phyloP scores from a whole-genome alignment of 805 yeast genomes.

The Clavispora fructus region DNA sequence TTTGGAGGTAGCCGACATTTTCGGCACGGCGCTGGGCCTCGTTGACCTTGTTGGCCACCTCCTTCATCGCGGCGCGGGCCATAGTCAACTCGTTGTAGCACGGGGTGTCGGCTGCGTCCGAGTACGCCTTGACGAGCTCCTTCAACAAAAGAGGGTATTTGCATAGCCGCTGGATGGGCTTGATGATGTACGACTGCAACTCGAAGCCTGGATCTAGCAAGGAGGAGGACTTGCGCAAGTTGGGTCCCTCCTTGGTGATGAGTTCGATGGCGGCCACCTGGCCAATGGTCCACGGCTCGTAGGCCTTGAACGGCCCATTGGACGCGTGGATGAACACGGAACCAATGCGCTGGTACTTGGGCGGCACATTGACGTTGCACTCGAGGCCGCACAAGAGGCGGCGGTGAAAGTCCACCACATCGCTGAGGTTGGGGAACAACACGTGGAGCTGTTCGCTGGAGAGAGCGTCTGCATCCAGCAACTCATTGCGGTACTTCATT shows the following conservation, averaged over 20 bases:
- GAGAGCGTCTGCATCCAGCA: conserved; percentile 59
- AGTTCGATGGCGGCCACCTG: conserved; percentile 84
- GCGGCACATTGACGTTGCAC: conserved; percentile 73
- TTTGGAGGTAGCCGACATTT: conserved; percentile 65
- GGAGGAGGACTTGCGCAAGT: conserved; percentile 48
- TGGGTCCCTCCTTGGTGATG: conserved; percentile 57
- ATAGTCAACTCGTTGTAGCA: conserved; percentile 58
- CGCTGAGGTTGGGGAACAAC: conserved; percentile 79
- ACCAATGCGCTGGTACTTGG: conserved; percentile 78
- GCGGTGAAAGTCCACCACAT: conserved; percentile 87
- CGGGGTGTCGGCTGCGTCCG: conserved; percentile 18
- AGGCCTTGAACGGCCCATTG: conserved; percentile 70
- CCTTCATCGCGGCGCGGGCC: conserved; percentile 72
- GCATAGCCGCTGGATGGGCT: conserved; percentile 95
- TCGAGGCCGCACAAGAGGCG: conserved; percentile 84
- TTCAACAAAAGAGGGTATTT: conserved; percentile 82
- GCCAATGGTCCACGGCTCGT: conserved; percentile 92
- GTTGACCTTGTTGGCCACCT: conserved; percentile 81
- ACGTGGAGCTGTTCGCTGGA: conserved; percentile 75
- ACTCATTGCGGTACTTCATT: conserved; percentile 60
- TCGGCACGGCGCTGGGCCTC: conserved; percentile 93
- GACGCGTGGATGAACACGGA: conserved; percentile 83
- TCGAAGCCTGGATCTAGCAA: conserved; percentile 83
- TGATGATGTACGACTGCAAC: conserved; percentile 80
- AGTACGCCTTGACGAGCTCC: conserved; percentile 63